Base-by-base conservation (phyloP, 768 basidiomycete genomes). In the Kockovaella imperatae region DNA sequence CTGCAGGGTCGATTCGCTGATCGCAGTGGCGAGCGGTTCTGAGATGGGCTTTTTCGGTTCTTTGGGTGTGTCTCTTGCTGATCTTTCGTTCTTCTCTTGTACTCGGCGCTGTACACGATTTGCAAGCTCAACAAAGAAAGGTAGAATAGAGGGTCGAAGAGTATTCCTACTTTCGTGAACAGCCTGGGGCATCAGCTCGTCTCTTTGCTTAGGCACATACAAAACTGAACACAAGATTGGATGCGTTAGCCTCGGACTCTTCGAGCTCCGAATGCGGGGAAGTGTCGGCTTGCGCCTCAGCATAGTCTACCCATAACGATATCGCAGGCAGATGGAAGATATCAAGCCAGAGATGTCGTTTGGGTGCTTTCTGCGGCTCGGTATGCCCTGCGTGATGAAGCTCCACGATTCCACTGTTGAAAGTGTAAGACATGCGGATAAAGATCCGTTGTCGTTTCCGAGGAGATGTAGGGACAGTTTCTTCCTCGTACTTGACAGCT, bases 91-190 rank as follows among this genome's bases (percentile, higher is more conserved):
- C n/a, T n/a, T n/a, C n/a, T n/a, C n/a, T n/a, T 81, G 79, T 74
- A 88, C 76, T 1, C 85, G 82, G 34, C 68, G 65, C 66, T 93
- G 86, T 26, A 90, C 73, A 35, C 78, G 79, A 21, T 77, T 75
- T 43, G 84, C 77, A 23, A 91, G 72, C 48, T 87, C 83, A 0
- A 84, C 80, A 30, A 95, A 69, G 73, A 96, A 96, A 3, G 86
- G 86, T 7, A 97, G 74, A 8, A 96, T 73, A 4, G 79, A 82
- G 0, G 93, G 91, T 36, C 82, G 74, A 21, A 97, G 74, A 2
- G 79, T 82, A 64, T 97, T 97, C 51, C 82, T 78, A 63, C 89
- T 95, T 0, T 85, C 83, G 62, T 90, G 86, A 18, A 97, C 53
- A 13, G 65, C 64, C 68, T 69, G 41, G 18, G 38, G 8, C 8